phyloP scores from a whole-genome alignment of 257 asterid species.

The Cynanchum wilfordii region DNA sequence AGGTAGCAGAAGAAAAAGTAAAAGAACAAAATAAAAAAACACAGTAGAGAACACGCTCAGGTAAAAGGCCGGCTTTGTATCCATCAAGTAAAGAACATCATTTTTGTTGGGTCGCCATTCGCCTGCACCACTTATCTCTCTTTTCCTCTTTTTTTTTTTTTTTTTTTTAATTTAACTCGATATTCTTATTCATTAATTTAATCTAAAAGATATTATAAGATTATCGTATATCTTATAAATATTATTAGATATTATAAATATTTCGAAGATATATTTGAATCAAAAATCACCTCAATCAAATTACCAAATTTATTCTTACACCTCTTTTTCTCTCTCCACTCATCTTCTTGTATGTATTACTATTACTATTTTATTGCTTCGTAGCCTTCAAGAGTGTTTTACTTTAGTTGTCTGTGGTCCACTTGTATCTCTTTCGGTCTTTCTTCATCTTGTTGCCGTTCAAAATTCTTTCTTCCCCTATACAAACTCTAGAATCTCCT shows the following conservation, averaged over 20 bases:
- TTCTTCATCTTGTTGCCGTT: constrained; percentile 9
- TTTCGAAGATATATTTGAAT: too few species aligned
- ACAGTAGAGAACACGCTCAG: constrained; percentile 32
- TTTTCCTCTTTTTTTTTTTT: constrained; percentile 26
- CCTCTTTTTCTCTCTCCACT: constrained; percentile 2
- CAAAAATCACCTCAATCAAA: too few species aligned
- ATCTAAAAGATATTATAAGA: too few species aligned
- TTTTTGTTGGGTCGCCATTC: constrained; percentile 13
- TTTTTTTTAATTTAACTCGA: too few species aligned
- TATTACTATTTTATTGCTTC: background rate
- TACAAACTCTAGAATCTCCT: constrained; percentile 5
- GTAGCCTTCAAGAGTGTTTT: background rate
- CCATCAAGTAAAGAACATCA: constrained; percentile 38
- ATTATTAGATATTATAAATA: too few species aligned
- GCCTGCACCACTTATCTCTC: constrained; percentile 2
- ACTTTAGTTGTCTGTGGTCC: constrained; percentile 25
- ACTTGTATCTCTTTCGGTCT: constrained; percentile 26
- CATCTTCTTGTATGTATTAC: too few species aligned
- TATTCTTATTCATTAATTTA: too few species aligned
- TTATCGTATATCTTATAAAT: too few species aligned
- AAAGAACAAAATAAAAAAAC: too few species aligned
- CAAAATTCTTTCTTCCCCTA: constrained; percentile 8
- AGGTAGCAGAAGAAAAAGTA: constrained; percentile 21
- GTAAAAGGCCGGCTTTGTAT: constrained; percentile 34
- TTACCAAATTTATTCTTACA: too few species aligned